Base-by-base conservation (phyloP, 2,329 filamentous ascomycete genomes). In the Aureobasidium sp. region DNA sequence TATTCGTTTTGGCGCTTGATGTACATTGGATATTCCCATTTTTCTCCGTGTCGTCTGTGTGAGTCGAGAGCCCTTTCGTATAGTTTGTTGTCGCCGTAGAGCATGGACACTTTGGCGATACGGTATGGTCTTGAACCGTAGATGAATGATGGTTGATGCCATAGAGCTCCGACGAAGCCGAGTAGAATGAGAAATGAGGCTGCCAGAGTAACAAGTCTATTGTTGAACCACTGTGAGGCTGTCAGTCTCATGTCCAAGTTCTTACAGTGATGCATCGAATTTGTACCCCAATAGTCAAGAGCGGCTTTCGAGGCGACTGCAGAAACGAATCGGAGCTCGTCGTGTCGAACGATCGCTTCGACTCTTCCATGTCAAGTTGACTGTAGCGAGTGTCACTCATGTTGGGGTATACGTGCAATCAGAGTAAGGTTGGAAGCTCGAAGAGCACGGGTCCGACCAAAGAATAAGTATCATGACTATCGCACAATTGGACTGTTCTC, bases 31-130 rank as follows among this genome's bases (percentile, higher is more conserved):
- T 72, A 74, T 3, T 71, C 70, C 39, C 72, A 70, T 53, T 70
- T 65, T 2, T 68, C 65, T 34, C 68, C 70, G 52, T 76, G 72
- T 4, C 69, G 59, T 6, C 69, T 49, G 60, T 76, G 75, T 2
- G 71, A 72, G 17, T 66, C 62, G 5, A 75, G 58, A 0, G 71
- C 73, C 37, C 69, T 69, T 25, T 71, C 66, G 49, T 74, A 76
- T 14, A 71, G 65, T 25, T 67, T 51, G 12, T 70, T 65, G 41
- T 64, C 15, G 2, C 60, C 63, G 3, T 44, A 60, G 14, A 61
- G 25, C 55, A 64, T 62, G 6, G 63, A 59, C 6, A 62, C 53
- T 41, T 61, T 64, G n/a, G 60, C 60, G 9, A 62, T 45, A 20
- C 37, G 36, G n/a, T 59, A 58, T 25, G 55, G 42, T 37, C 5